Base-by-base conservation (phyloP, 1,139 yeast genomes). In the Geotrichum bryndzae region DNA sequence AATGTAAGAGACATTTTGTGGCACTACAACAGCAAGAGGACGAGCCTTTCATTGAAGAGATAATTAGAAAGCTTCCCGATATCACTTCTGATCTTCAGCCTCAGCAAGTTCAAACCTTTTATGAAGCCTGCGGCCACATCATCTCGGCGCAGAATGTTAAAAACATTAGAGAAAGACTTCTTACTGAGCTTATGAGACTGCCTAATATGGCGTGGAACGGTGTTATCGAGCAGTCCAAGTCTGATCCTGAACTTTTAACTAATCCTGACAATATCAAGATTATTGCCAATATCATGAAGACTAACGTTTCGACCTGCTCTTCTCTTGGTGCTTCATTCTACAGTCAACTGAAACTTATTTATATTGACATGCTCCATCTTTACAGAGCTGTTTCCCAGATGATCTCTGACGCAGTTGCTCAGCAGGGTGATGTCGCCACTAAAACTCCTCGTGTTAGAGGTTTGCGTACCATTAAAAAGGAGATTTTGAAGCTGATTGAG, bases 141-240 rank as follows among this genome's bases (percentile, higher is more conserved):
- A 85, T 94, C 53, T 84, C 94, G 63, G 96, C 97, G 6, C 97
- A 92, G 74, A 80, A 84, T 33, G 81, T 80, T 62, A 76, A 80
- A 58, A 80, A 80, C 61, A 84, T 82, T 18, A 86, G 96, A 73
- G 92, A 88, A 66, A 83, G 86, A 64, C 80, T 92, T 64, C 81
- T 94, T 62, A 75, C 80, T 59, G 95, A 90, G 61, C 81, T 94
- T 69, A 94, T 94, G 99, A 82, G 84, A 57, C 78, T 92, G 67
- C 99, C 99, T 59, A 94, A 95, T 74, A 82, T 86, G 79, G 98
- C 97, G 0, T 94, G 99, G 99, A 83, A 80, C 65, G 88, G 94
- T 25, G 90, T 94, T 69, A 89, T 92, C 63, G 85, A 86, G 71
- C 90, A 88, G 74, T 92, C 97, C 13, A 86, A 87, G 29, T 88